Conservation (phyloP, 2,329 filamentous ascomycete species). For the Colletotrichum sp. region DNA sequence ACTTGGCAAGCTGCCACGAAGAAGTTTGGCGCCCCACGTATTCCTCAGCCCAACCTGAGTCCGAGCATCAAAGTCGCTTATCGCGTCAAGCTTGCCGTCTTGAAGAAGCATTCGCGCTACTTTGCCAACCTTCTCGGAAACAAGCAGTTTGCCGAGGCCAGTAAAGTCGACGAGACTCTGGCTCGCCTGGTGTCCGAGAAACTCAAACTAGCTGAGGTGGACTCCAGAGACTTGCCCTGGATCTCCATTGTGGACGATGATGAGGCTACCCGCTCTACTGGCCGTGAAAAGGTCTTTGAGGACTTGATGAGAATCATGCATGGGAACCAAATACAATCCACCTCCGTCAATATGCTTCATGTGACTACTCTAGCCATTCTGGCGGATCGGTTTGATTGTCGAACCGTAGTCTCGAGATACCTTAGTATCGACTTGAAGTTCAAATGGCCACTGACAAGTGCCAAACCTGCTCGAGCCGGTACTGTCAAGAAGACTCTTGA, state of each 20-base stretch:
- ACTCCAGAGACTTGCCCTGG: slow-evolving; percentile 61
- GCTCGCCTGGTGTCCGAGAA: slow-evolving; percentile 52
- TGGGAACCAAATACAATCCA: slow-evolving; percentile 46
- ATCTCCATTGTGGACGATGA: slow-evolving; percentile 72
- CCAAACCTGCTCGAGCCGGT: slow-evolving; percentile 43
- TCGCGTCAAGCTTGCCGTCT: slow-evolving; percentile 60
- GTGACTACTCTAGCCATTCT: slow-evolving; percentile 72
- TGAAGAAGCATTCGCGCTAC: slow-evolving; percentile 71
- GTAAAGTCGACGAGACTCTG: slow-evolving; percentile 57
- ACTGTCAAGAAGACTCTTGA: slow-evolving; percentile 40
- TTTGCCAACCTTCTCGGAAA: slow-evolving; percentile 72
- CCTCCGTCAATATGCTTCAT: slow-evolving; percentile 59
- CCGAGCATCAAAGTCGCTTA: slow-evolving; percentile 53
- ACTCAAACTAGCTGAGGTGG: slow-evolving; percentile 53
- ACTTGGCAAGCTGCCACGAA: slow-evolving; percentile 35
- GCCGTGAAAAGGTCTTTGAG: slow-evolving; percentile 66
- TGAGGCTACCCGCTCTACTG: slow-evolving; percentile 65
- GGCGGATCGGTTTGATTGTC: slow-evolving; percentile 76
- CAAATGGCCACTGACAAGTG: slow-evolving; percentile 56
- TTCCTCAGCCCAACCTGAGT: slow-evolving; percentile 36
- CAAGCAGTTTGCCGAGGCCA: slow-evolving; percentile 67
- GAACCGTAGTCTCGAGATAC: slow-evolving; percentile 58
- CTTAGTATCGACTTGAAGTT: slow-evolving; percentile 55
- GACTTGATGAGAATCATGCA: slow-evolving; percentile 75
- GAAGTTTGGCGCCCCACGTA: slow-evolving; percentile 30